Evolutionary conservation across 2,329 filamentous ascomycete species (phyloP), one percentile per base, ranked within the genome.

Genomic region (Diaporthe citri): DNA sequence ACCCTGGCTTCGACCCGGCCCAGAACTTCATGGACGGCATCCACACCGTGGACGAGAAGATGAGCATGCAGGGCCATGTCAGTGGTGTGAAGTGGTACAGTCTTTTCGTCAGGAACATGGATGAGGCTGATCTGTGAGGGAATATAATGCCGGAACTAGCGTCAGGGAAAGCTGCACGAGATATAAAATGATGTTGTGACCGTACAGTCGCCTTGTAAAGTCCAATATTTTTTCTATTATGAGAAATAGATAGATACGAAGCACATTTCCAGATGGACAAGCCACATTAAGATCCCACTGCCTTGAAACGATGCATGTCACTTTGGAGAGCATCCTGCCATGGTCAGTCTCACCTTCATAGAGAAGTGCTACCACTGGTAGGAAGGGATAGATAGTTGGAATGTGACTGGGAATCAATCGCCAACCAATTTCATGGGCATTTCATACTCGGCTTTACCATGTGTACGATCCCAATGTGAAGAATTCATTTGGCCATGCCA

Each of bases 11-110:
- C 75, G 82, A 84, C 28, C 36, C 48, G 12, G 75, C 57, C 43
- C 80, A 82, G 6, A 81, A 80, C 28, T 77, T 78, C 2, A 55
- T 83, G 12, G 80, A 77, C 1, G 79, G 79, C 1, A 81, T 86
- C 4, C 86, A 87, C 73, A 86, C 86, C 0, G 82, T 87, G 4
- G 80, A 87, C 74, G 86, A 87, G 79, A 82, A 79, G 70, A 62
- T 85, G 2, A 84, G 83, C 51, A 81, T 86, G 46, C 4, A 73
- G 56, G 80, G 78, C 2, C 85, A 86, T 70, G 78, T 84, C 55
- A 82, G 81, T 43, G 73, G 78, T 1, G 82, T 85, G 2, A 79
- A 80, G 73, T 86, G 85, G 83, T 86, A 84, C 74, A 82, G 80
- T 64, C 57, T 82, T 60, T 85, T 86, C 69, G 79, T 86, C 52